Conservation (phyloP, 768 basidiomycete genomes). For the Artomyces pyxidatus region DNA sequence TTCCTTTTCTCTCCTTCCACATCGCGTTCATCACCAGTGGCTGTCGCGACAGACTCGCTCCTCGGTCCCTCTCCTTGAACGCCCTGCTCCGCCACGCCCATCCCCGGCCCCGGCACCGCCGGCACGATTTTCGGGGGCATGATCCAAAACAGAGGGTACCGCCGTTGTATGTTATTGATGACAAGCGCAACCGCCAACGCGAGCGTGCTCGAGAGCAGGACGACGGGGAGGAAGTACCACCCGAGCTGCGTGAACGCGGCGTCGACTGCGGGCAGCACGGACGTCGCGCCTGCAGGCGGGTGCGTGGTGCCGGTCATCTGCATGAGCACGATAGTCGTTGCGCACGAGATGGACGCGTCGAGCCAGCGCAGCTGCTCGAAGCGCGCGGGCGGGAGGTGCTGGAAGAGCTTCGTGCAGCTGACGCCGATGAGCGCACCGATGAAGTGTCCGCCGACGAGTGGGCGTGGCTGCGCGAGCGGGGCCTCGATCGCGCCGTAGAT, state of each 20-base stretch:
- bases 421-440: conserved; percentile 40
- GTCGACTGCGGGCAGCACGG: conserved; percentile 40
- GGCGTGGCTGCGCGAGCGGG: conserved; percentile 47
- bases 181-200: conserved; percentile 38
- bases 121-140: conserved; percentile 8
- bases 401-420: conserved; percentile 44
- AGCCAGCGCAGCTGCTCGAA: conserved; percentile 41
- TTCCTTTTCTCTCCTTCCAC: not conserved
- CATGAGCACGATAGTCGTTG: conserved; percentile 33
- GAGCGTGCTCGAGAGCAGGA: conserved; percentile 39
- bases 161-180: conserved; percentile 42
- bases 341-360: conserved; percentile 36
- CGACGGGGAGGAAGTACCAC: conserved; percentile 46
- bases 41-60: no score
- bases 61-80: no score
- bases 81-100: not conserved
- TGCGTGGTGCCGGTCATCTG: conserved; percentile 44
- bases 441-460: conserved; percentile 44
- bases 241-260: conserved; percentile 22
- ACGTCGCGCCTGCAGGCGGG: conserved; percentile 53
- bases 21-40: not conserved
- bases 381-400: conserved; percentile 33
- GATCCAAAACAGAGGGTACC: conserved; percentile 45
- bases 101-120: not conserved
- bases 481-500: conserved; percentile 46